Base-by-base conservation (phyloP, 2,329 filamentous ascomycete genomes). In the Microsporum canis region DNA sequence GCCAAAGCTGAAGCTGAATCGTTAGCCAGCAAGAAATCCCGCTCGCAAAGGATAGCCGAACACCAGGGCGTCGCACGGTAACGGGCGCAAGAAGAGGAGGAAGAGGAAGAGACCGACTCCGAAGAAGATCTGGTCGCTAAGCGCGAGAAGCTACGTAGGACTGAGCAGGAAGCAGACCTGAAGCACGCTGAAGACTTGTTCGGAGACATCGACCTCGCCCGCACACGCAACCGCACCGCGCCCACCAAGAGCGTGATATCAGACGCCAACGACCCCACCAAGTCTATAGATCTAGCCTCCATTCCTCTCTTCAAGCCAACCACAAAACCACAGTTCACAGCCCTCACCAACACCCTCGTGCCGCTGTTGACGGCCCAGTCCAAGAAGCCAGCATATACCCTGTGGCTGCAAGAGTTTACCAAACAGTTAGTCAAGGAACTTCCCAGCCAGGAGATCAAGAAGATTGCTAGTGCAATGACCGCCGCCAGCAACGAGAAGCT, bases 401-500 rank as follows among this genome's bases (percentile, higher is more conserved):
- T 95, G 49, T 97, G 96, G 81, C 80, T 95, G 61, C 88, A 92
- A 74, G 94, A 97, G 70, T 94, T 99, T 71, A 77, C 83, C 65
- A 96, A 95, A 80, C 85, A 89, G 71, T 82, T 97, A 51, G 84
- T 86, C 68, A 91, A 91, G 77, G 91, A 96, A 33, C 77, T 99
- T 66, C 86, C 88, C 12, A 95, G 89, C 72, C 87, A 94, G 61
- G 91, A 97, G 78, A 91, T 97, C 77, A 96, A 97, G 84, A 97
- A 97, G 82, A 84, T 96, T 66, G 84, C 90, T 10, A 95, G 88
- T 74, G 82, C 84, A 3, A 77, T 99, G 70, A 96, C 91, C n/a
- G 87, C 91, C 3, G 82, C 96, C 61, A 84, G 89, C 72, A 99
- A 99, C 73, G 94, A 97, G 83, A 96, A 95, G 82, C 87, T 97